phyloP scores from a whole-genome alignment of 441 rosid species.

The Codiaeum variegatum region DNA sequence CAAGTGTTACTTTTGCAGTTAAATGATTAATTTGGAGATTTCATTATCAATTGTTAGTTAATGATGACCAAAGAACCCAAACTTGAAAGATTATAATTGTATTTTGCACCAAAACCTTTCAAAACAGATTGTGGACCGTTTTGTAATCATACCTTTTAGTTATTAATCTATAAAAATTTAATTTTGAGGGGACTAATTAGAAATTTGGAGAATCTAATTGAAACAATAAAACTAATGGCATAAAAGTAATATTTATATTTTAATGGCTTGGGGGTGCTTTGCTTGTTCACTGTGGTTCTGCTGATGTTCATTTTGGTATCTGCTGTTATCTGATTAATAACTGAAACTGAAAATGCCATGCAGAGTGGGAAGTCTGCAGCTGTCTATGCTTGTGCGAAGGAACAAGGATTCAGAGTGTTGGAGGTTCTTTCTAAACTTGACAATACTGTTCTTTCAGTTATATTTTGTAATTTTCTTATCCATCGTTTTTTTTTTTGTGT shows the following conservation, averaged over 20 bases:
- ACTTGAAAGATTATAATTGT: too few species aligned
- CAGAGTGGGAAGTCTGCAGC: conserved; percentile 99
- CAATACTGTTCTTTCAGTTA: conserved; percentile 14
- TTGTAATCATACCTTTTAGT: too few species aligned
- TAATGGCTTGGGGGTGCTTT: too few species aligned
- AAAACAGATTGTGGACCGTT: too few species aligned
- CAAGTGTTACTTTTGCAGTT: not conserved
- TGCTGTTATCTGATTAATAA: conserved; percentile 14
- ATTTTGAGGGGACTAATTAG: too few species aligned
- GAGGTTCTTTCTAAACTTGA: conserved; percentile 54
- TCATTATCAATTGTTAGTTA: not conserved
- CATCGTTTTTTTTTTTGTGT: conserved; percentile 9
- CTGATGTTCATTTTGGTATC: not conserved
- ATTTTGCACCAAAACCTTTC: too few species aligned
- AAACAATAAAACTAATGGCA: too few species aligned
- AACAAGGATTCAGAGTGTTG: conserved; percentile 77
- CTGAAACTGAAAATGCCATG: conserved; percentile 13
- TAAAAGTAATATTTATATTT: too few species aligned
- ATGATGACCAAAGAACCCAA: not conserved
- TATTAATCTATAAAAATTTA: too few species aligned
- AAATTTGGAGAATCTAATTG: too few species aligned
- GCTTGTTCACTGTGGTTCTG: too few species aligned
- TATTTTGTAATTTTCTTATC: conserved; percentile 8
- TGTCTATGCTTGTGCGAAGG: conserved; percentile 87
- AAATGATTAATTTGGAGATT: not conserved